Evolutionary conservation across 169 alveolate species (phyloP).

Genomic region (Cryptosporidium baileyi): DNA sequence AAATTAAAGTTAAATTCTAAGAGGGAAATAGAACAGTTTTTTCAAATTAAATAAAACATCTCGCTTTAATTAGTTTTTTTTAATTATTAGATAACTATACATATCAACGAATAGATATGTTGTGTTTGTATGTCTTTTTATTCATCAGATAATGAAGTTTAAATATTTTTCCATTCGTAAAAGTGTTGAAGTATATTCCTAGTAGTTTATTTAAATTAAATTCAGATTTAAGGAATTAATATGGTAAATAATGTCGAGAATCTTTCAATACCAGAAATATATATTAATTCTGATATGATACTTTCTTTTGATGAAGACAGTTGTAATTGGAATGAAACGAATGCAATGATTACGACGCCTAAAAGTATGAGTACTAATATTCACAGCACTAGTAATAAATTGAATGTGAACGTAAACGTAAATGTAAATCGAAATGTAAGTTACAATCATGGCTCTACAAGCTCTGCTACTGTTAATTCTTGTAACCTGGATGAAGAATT

Average conservation of each 20-base stretch:
- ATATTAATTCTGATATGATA: slow-evolving; percentile 64
- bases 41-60: neutral
- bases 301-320: slow-evolving; percentile 52
- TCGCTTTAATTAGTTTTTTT: too few species aligned
- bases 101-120: too few species aligned
- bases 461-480: neutral
- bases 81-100: too few species aligned
- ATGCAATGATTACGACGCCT: neutral
- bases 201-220: neutral
- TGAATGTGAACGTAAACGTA: slow-evolving; percentile 45
- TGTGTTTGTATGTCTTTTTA: too few species aligned
- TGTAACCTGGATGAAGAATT: slow-evolving; percentile 3
- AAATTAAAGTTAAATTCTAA: neutral
- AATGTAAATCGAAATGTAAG: slow-evolving; percentile 48
- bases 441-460: slow-evolving; percentile 1
- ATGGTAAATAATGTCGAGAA: neutral
- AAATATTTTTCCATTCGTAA: neutral
- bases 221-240: neutral
- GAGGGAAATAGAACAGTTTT: neutral
- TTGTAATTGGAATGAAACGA: slow-evolving; percentile 23
- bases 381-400: slow-evolving; percentile 33
- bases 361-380: slow-evolving; percentile 5
- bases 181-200: neutral
- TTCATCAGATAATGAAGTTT: neutral
- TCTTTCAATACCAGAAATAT: slow-evolving; percentile 57